Base-by-base conservation (phyloP, 441 rosid species). In the Brassica balearica region DNA sequence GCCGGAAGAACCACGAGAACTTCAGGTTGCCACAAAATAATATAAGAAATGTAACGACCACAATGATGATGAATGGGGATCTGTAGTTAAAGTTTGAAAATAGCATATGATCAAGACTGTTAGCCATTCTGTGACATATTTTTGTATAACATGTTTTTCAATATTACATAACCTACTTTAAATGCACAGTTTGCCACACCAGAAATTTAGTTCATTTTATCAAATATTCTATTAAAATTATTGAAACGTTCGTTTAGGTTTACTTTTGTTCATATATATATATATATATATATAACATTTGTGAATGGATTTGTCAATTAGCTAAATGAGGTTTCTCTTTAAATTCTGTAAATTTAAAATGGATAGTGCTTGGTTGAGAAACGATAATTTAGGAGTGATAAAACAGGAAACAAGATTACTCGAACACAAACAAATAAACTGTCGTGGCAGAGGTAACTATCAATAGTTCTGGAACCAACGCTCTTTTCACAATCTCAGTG, bases 1-100 rank as follows among this genome's bases (percentile, higher is more conserved):
- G 14, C 6, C 14, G 65, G 43, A 63, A 76, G 74, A 51, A 74
- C 74, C 80, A 69, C 56, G 69, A 48, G 64, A 38, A 62, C 74
- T 17, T 43, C 32, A 46, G 27, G 53, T 46, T 61, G 12, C 69
- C 23, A 43, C 25, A 62, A 22, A 48, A 48, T 51, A 69, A 69
- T 75, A 32, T 48, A 59, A 36, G 36, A 59, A 58, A 68, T 41
- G 12, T 59, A 36, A 19, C 43, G 25, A 68, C 29, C 15, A 59
- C 55, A 25, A 68, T 12, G 25, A 68, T 12, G 25, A 7, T 59
- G 27, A 15, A 66, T 58, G 22, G 19, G 48, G 34, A 53, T 68
- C 22, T 0, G 34, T 27, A 6, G 17, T 27, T 62, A 11, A 27
- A 62, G 36, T 62, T 25, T 25, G 19, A 61, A 53, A 53, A 61